Base-by-base conservation (phyloP, 768 basidiomycete genomes). In the Trametopsis cervina region DNA sequence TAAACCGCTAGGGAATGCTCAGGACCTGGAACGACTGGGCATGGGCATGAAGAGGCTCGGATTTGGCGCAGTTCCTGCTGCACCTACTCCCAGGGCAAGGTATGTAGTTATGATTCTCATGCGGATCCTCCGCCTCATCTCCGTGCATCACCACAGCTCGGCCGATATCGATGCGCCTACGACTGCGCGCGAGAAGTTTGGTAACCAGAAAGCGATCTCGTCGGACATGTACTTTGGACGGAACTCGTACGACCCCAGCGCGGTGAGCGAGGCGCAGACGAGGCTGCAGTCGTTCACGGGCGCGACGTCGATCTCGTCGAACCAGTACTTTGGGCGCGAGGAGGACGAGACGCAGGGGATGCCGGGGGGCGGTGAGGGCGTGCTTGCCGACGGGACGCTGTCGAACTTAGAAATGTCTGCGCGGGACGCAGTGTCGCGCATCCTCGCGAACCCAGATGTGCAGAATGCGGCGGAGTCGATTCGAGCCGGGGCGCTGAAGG, bases 161-260 rank as follows among this genome's bases (percentile, higher is more conserved):
- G 50, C 68, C 1, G 60, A 66, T 2, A 63, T 40, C 4, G 80
- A 88, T 44, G 69, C 81, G 22, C 81, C 83, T 0, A 92, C 81
- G 4, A 79, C 78, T 15, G 95, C 96, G 1, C 81, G 93, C 49
- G 86, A 94, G 6, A 90, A 89, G 58, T 99, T 98, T 63, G 89
- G 91, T 2, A 65, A 60, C 50, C 96, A 98, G 63, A 99, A 97
- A 63, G 92, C 80, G 46, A 99, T 99, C 63, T 97, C 94, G 4
- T 95, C 92, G 3, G 96, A 98, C 61, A 92, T 93, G 89, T 97
- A 85, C 72, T 98, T 98, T 63, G 91, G 85, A 20, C 79, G 95
- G 36, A 86, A 87, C 42, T 65, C 81, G 18, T 97, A 96, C 67
- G 94, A 98, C 61, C 80, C 89, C 1, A 59, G 64, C 29, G 73